A percentile compares a stretch with the other conserved stretches of the same genome.
Evolutionary conservation across 75 land plant genomes (phyloP).

Genomic region (Cunninghamia lanceolata): DNA sequence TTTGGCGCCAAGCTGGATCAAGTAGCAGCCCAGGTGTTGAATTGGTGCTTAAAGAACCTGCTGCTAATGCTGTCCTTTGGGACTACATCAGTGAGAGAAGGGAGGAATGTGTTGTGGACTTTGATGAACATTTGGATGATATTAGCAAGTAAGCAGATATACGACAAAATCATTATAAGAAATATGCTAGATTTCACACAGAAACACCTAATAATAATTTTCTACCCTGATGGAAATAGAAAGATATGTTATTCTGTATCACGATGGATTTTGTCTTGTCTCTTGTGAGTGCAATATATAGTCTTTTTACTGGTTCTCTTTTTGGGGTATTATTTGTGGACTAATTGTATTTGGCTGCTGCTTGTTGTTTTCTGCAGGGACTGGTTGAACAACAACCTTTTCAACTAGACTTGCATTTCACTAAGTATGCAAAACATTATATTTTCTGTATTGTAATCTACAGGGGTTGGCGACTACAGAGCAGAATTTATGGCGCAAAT

Average conservation of each 20-base stretch:
- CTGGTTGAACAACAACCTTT: slow-evolving; percentile 8
- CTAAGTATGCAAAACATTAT: not conserved
- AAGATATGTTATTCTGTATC: not conserved
- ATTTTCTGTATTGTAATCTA: not conserved
- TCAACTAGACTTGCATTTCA: slow-evolving; percentile 3
- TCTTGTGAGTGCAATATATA: not conserved
- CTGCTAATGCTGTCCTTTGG: slow-evolving; percentile 64
- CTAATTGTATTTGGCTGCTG: not conserved
- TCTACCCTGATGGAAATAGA: not conserved
- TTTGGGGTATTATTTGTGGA: not conserved
- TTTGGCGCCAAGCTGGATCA: slow-evolving; percentile 66
- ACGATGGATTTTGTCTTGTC: not conserved
- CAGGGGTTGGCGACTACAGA: not conserved
- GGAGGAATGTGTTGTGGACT: slow-evolving; percentile 70
- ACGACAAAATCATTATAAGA: not conserved
- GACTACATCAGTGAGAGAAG: slow-evolving; percentile 77
- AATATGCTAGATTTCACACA: not conserved
- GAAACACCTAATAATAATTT: not conserved
- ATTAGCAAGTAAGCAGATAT: slow-evolving; percentile 65
- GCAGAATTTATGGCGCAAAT: not conserved
- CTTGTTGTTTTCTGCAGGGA: slow-evolving; percentile 3
- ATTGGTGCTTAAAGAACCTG: slow-evolving; percentile 54
- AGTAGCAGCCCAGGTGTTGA: slow-evolving; percentile 27
- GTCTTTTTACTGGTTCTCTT: not conserved
- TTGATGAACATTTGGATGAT: slow-evolving; percentile 97